Conservation (phyloP, 306 rosid species). For the Ochetophila trinervis region DNA sequence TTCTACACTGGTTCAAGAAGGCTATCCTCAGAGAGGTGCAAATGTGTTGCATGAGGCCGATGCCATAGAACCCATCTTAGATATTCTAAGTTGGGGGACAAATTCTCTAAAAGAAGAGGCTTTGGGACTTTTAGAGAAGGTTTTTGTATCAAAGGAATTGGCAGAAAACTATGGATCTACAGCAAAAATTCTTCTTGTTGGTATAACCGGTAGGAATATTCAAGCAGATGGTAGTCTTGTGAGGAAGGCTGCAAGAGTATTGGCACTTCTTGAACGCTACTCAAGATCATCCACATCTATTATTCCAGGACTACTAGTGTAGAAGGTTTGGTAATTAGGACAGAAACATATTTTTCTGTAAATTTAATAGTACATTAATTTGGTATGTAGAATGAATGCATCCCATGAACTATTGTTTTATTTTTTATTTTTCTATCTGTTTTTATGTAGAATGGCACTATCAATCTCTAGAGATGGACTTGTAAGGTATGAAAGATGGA, state of each 20-base stretch:
- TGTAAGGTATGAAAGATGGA: no score
- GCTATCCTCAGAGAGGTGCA: constrained; percentile 63
- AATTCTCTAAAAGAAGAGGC: constrained; percentile 62
- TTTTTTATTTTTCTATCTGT: no score
- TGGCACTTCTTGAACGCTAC: constrained; percentile 61
- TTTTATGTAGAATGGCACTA: no score
- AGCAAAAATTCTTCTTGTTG: constrained; percentile 47
- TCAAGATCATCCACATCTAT: constrained; percentile 63
- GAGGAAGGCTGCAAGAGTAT: constrained; percentile 63
- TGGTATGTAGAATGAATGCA: no score
- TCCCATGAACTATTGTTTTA: no score
- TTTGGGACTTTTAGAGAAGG: constrained; percentile 63
- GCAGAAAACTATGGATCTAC: constrained; percentile 52
- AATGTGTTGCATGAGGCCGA: constrained; percentile 49
- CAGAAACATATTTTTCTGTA: no score
- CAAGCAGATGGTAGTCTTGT: constrained; percentile 44
- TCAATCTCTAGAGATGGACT: no score
- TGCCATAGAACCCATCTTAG: constrained; percentile 52
- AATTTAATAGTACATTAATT: no score
- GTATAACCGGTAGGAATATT: constrained; percentile 44
- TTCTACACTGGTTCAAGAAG: constrained; percentile 64
- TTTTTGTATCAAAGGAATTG: constrained; percentile 66
- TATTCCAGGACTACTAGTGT: constrained; percentile 40
- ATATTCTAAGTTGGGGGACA: constrained; percentile 71
- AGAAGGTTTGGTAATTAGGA: background rate